These are phyloP conservation scores for Penicillium subrubescens DNA, from an alignment of 495 filamentous ascomycete genomes.

Conservation along the genomic window DNA sequence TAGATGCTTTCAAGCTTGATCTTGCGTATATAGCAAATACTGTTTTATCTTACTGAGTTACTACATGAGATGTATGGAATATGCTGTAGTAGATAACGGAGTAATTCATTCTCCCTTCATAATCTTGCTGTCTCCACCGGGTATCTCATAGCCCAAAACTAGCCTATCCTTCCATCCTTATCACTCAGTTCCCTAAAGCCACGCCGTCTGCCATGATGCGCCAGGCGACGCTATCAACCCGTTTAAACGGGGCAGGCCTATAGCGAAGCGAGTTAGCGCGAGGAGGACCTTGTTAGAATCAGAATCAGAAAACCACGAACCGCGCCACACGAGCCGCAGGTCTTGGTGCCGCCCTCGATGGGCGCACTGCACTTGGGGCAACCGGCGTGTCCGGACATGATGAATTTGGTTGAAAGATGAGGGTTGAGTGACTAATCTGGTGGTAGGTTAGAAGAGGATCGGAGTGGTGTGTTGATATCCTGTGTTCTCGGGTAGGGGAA, in stretches of 20 bases:
- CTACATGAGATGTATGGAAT: neutral
- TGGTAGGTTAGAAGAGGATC: neutral
- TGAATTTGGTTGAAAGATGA: neutral
- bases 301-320: constrained; percentile 27
- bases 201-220: neutral
- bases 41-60: constrained; percentile 1
- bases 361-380: constrained; percentile 43
- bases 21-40: constrained; percentile 25
- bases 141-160: constrained; percentile 1
- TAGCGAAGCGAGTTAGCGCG: constrained; percentile 4
- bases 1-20: constrained; percentile 15
- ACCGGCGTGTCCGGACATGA: constrained; percentile 32
- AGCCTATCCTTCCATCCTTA: neutral
- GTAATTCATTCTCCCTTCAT: constrained; percentile 2
- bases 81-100: neutral
- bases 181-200: neutral
- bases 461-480: neutral
- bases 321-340: constrained; percentile 40
- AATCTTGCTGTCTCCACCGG: neutral
- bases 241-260: constrained; percentile 35
- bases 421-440: constrained; percentile 2
- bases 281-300: constrained; percentile 9
- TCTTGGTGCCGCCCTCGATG: constrained; percentile 32
- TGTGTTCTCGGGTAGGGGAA: neutral
- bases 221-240: neutral